phyloP scores from a whole-genome alignment of 208 protist species.

The Crithidia acanthocephali region DNA sequence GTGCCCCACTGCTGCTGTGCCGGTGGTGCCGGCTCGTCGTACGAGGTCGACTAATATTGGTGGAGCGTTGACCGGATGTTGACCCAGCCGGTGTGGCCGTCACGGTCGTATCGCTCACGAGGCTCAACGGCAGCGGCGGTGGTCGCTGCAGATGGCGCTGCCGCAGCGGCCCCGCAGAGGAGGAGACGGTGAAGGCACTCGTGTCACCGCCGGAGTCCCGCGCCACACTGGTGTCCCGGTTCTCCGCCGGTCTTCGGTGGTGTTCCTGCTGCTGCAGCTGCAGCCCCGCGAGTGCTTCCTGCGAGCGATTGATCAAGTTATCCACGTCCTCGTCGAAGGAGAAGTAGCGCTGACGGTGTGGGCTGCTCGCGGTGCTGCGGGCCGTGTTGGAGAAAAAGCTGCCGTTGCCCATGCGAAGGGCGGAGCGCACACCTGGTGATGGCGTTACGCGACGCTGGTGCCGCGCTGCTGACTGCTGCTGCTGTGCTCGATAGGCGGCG shows the following conservation, averaged over 20 bases:
- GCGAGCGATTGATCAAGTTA: constrained; percentile 1
- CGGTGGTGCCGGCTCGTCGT: not conserved
- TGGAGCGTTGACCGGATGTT: not conserved
- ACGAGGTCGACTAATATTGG: not conserved
- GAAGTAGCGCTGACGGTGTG: constrained; percentile 6
- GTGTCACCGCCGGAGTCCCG: not conserved
- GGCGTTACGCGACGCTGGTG: not conserved
- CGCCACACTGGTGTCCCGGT: not conserved
- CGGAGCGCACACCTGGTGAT: not conserved
- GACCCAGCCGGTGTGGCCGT: not conserved
- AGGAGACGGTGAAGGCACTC: constrained; percentile 2
- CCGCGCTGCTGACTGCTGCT: not conserved
- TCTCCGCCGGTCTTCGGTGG: not conserved
- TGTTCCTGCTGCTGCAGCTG: constrained; percentile 5
- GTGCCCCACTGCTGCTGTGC: not conserved
- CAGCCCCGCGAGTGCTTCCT: not conserved
- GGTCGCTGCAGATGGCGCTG: constrained; percentile 18
- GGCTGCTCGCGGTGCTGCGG: constrained; percentile 6
- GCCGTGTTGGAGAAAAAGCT: not conserved
- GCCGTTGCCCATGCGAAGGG: not conserved
- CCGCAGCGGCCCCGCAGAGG: not conserved
- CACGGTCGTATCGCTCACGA: not conserved
- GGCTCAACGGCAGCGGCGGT: constrained; percentile 17
- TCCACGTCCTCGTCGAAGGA: constrained; percentile 29
- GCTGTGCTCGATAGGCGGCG: not conserved